Base-by-base conservation (phyloP, 1,139 yeast genomes). In the Taphrina flavorubra region DNA sequence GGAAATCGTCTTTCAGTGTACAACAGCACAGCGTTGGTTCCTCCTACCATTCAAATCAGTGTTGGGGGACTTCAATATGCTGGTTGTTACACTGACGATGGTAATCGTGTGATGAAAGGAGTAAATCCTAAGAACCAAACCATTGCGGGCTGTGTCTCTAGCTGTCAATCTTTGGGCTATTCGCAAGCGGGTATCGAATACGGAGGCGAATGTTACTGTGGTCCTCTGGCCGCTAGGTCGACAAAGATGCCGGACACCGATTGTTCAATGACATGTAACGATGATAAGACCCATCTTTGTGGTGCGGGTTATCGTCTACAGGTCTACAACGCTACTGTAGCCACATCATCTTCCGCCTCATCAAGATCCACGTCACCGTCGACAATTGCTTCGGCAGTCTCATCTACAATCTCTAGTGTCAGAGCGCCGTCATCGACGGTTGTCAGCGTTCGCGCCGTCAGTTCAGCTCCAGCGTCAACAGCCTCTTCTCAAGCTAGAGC, bases 1-100 rank as follows among this genome's bases (percentile, higher is more conserved):
- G 65, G 65, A 34, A 47, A 65, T 34, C 51, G 65, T 25, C 65
- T 65, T 36, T 59, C 60, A 18, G 47, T 65, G 14, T 65, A 65
- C 56, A 65, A 55, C 60, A 18, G 46, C 31, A 59, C 56, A 18
- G 63, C 63, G 18, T 47, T 63, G 16, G 46, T 46, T 5, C 59
- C 61, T 8, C 51, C 61, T 2, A 11, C 67, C 11, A 63, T 63
- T 31, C 61, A 56, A 11, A 36, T 37, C n/a, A n/a, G 20, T 40
- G 61, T 47, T 14, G 67, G 61, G 6, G 67, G 59, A 16, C n/a
- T 55, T 55, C 47, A 31, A 11, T 63, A 63, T 31, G 58, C 31
- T 34, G 63, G 58, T 8, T 57, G 68, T 36, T 65, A 34, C 55
- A 47, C 44, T n/a, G 68, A 57, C 39, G 63, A 51, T 58, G 40